Evolutionary conservation across 2,329 filamentous ascomycete species (phyloP).

Genomic region (Mycogone perniciosa): DNA sequence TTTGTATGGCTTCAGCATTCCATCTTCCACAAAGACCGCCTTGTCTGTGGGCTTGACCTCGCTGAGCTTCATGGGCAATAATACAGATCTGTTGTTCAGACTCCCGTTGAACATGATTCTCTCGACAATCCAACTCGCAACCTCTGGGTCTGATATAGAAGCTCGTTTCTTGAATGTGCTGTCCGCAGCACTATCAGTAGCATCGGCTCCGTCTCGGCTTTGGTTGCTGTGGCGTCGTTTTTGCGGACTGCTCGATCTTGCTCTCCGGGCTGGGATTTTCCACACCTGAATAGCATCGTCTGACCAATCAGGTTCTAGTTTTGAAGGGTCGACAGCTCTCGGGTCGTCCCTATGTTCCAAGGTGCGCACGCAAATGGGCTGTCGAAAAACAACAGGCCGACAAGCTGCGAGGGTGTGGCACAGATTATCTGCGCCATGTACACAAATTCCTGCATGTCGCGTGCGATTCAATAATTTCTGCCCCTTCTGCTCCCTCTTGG

Average conservation of each 20-base stretch:
- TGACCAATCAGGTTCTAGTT: slow-evolving; percentile 57
- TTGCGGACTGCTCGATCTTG: slow-evolving; percentile 28
- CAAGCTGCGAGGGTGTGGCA: slow-evolving; percentile 75
- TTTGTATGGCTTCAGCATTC: slow-evolving; percentile 61
- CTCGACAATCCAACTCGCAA: slow-evolving; percentile 28
- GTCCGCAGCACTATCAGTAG: neutral
- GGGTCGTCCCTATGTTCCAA: slow-evolving; percentile 56
- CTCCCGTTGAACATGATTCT: slow-evolving; percentile 31
- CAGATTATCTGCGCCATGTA: slow-evolving; percentile 78
- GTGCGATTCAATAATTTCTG: slow-evolving; percentile 21
- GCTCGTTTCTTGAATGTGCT: slow-evolving; percentile 6
- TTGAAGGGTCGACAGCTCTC: slow-evolving; percentile 21
- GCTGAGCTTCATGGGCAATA: slow-evolving; percentile 22
- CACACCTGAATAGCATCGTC: slow-evolving; percentile 78
- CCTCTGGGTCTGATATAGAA: slow-evolving; percentile 23
- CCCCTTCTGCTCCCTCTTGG: slow-evolving; percentile 34
- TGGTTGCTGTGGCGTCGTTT: slow-evolving; percentile 25
- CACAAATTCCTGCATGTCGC: slow-evolving; percentile 40
- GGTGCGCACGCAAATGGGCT: slow-evolving; percentile 66
- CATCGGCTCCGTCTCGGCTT: neutral
- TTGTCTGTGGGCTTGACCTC: slow-evolving; percentile 25
- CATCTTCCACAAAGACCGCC: slow-evolving; percentile 56
- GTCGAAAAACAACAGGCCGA: slow-evolving; percentile 78
- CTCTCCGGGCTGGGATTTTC: slow-evolving; percentile 55
- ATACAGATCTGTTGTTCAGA: slow-evolving; percentile 18